Evolutionary conservation across 495 filamentous ascomycete genomes (phyloP).

Genomic region (Talaromyces stipitatus): DNA sequence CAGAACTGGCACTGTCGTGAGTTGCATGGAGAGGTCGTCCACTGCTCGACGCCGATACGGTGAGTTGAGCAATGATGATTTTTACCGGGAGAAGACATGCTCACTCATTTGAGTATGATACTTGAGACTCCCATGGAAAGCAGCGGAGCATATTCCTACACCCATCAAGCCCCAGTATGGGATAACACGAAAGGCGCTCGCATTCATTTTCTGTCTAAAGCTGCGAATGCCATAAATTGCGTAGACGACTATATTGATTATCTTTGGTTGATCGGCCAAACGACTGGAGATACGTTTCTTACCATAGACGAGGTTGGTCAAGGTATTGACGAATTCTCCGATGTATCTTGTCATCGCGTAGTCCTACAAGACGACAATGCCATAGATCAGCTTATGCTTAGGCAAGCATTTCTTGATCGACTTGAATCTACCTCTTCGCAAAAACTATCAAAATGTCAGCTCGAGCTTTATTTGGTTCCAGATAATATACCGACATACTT

Average conservation of each 20-base stretch:
- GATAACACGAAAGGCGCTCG: constrained; percentile 21
- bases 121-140: constrained; percentile 46
- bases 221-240: background rate
- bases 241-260: background rate
- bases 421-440: background rate
- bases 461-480: background rate
- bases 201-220: background rate
- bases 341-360: constrained; percentile 46
- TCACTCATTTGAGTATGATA: constrained; percentile 49
- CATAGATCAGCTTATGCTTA: too few relatives aligned
- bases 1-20: background rate
- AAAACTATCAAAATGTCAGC: background rate
- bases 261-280: background rate
- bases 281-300: background rate
- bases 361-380: constrained; percentile 39
- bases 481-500: background rate
- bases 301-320: constrained; percentile 35
- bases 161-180: constrained; percentile 45
- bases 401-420: too few relatives aligned
- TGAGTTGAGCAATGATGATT: background rate
- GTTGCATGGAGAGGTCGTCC: background rate
- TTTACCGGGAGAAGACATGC: background rate
- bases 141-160: constrained; percentile 46
- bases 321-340: constrained; percentile 49
- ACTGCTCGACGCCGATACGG: background rate